Conservation (phyloP, 2,329 filamentous ascomycete genomes). For the Colletotrichum truncatum region DNA sequence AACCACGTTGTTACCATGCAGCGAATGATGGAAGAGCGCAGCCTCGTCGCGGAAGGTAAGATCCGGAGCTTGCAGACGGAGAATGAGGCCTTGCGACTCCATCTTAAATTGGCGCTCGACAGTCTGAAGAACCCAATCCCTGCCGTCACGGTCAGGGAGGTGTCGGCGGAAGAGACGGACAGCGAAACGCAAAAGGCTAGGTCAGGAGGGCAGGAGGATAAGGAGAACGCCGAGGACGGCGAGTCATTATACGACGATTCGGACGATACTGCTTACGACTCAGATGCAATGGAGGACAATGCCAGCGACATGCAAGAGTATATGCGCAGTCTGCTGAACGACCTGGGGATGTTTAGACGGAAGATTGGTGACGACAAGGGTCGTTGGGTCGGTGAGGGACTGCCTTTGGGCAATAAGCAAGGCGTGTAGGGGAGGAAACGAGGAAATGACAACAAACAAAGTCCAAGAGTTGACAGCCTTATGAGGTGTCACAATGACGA, state of each 20-base stretch:
- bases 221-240: slow-evolving; percentile 69
- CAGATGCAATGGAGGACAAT: slow-evolving; percentile 59
- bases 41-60: slow-evolving; percentile 91
- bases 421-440: slow-evolving; percentile 38
- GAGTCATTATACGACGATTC: slow-evolving; percentile 53
- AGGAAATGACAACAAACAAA: neutral
- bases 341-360: slow-evolving; percentile 81
- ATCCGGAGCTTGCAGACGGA: slow-evolving; percentile 89
- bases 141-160: slow-evolving; percentile 51
- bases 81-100: slow-evolving; percentile 88
- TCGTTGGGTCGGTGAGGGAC: slow-evolving; percentile 71
- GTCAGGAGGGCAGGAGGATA: slow-evolving; percentile 41
- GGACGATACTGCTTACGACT: slow-evolving; percentile 50
- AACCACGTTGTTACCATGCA: slow-evolving; percentile 90
- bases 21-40: slow-evolving; percentile 93
- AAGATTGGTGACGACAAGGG: slow-evolving; percentile 87
- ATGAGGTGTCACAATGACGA: slow-evolving; percentile 16
- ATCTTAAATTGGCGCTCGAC: slow-evolving; percentile 86
- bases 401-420: slow-evolving; percentile 57
- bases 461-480: neutral
- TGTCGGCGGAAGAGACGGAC: slow-evolving; percentile 9
- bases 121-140: slow-evolving; percentile 94
- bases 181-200: slow-evolving; percentile 15
- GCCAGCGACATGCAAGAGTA: slow-evolving; percentile 80
- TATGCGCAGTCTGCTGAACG: slow-evolving; percentile 84